Evolutionary conservation across 1,139 yeast species (phyloP), one percentile per base, ranked within the genome.

Genomic region (Blastobotrys serpentis): DNA sequence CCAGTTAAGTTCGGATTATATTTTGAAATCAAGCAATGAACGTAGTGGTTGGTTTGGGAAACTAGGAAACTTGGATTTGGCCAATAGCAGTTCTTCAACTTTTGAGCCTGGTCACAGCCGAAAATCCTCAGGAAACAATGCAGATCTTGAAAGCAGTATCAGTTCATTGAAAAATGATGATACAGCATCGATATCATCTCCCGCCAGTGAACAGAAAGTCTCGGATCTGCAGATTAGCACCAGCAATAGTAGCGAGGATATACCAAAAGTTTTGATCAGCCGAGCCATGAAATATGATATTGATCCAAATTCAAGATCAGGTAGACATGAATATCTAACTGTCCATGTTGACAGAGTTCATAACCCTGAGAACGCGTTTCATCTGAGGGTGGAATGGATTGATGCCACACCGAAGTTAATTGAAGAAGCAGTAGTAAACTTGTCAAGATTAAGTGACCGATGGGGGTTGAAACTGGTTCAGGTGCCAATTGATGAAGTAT

Each of bases 361-460:
- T 63, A 92, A 90, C 62, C 97, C 98, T 0, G 95, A 88, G 54
- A 95, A 90, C 61, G 90, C 98, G 61, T 94, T 83, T 70, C 98
- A 90, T 61, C 76, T 94, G 32, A 74, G 96, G 47, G 69, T 92
- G 23, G 97, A 92, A 65, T 94, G 99, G 98, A 71, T 92, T 33
- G 87, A 86, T 52, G 83, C 96, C 0, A 88, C 98, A 0, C 86
- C 95, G 0, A 86, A 84, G 61, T 76, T 92, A 44, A 83, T 94
- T 50, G 98, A 94, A 57, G 97, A 92, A 58, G 74, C 88, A n/a
- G 77, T 94, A 25, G 82, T 77, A 37, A 79, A 79, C 46, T 84
- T 97, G 86, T 79, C 89, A 0, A 75, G 96, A 50, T 72, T 84
- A 40, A 88, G 96, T 59, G 95, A 87, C 53, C 68, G 94, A 46